phyloP scores from a whole-genome alignment of 2,329 filamentous ascomycete species.

The Blastomyces percursus region DNA sequence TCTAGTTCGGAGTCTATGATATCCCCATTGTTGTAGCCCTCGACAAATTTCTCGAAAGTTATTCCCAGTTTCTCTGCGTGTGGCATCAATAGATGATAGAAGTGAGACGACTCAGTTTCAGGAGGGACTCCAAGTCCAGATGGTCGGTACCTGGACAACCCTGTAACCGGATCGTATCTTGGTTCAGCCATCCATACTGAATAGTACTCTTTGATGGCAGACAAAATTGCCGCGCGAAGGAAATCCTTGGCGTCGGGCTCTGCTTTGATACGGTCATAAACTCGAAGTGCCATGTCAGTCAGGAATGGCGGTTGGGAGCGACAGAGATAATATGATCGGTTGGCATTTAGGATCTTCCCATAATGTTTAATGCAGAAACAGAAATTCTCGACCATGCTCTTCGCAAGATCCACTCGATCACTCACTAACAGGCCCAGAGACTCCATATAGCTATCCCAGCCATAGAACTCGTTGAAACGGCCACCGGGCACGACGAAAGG shows the following conservation, averaged over 20 bases:
- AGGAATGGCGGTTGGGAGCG: conserved; percentile 94
- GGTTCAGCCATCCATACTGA: conserved; percentile 75
- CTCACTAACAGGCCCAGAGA: conserved; percentile 80
- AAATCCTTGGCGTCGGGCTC: conserved; percentile 73
- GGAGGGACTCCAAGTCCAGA: conserved; percentile 77
- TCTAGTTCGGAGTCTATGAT: conserved; percentile 81
- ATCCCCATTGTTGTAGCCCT: conserved; percentile 69
- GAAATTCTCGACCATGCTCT: conserved; percentile 92
- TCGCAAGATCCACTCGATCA: conserved; percentile 74
- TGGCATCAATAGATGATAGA: conserved; percentile 68
- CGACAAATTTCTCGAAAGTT: conserved; percentile 72
- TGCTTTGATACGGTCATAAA: conserved; percentile 87
- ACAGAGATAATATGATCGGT: conserved; percentile 86
- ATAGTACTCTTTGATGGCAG: conserved; percentile 95
- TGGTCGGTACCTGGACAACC: conserved; percentile 74
- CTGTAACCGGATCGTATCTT: conserved; percentile 63
- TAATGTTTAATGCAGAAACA: conserved; percentile 98
- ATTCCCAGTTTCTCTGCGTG: conserved; percentile 77
- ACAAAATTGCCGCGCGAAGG: conserved; percentile 64
- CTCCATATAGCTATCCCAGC: conserved; percentile 99
- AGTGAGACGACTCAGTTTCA: conserved; percentile 81
- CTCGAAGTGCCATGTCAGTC: conserved; percentile 90
- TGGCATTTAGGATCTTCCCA: conserved; percentile 96
- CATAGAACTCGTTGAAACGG: conserved; percentile 95
- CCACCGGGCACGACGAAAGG: conserved; percentile 97